Percentiles rank a stretch among this genome's conserved stretches.
Evolutionary conservation across 345 rosid species (phyloP).

Genomic region (Physaria fendleri): DNA sequence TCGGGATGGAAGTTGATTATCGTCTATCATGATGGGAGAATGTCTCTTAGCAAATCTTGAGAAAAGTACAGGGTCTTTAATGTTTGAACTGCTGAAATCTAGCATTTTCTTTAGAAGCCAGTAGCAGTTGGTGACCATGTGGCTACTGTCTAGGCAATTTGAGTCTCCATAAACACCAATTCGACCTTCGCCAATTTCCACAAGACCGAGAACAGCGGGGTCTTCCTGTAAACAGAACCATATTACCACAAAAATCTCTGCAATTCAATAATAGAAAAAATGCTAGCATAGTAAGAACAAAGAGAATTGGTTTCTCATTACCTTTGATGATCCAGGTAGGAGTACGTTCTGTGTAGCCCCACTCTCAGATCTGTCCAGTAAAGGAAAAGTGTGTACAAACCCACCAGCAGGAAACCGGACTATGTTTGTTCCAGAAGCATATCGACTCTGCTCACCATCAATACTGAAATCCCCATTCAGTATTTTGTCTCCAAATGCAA

Average conservation of each 20-base stretch:
- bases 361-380: slow-evolving; percentile 91
- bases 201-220: slow-evolving; percentile 87
- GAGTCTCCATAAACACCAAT: slow-evolving; percentile 93
- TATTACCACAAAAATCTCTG: not conserved
- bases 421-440: slow-evolving; percentile 95
- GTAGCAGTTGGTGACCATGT: slow-evolving; percentile 96
- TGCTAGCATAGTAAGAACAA: not conserved
- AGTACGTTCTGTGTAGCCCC: slow-evolving; percentile 87
- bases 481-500: slow-evolving; percentile 95
- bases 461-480: slow-evolving; percentile 87
- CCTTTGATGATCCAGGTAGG: slow-evolving; percentile 55
- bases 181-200: slow-evolving; percentile 68
- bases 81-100: slow-evolving; percentile 64
- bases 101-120: slow-evolving; percentile 84
- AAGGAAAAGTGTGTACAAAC: slow-evolving; percentile 75
- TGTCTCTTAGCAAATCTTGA: slow-evolving; percentile 46
- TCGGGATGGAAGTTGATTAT: slow-evolving; percentile 69
- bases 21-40: slow-evolving; percentile 48
- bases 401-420: slow-evolving; percentile 91
- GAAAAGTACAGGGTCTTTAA: slow-evolving; percentile 73
- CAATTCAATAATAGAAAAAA: not conserved
- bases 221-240: slow-evolving; percentile 48
- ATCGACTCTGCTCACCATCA: slow-evolving; percentile 93
- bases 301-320: slow-evolving; percentile 13
- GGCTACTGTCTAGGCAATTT: slow-evolving; percentile 94